phyloP scores from a whole-genome alignment of 306 rosid species.

The Macrotyloma uniflorum region DNA sequence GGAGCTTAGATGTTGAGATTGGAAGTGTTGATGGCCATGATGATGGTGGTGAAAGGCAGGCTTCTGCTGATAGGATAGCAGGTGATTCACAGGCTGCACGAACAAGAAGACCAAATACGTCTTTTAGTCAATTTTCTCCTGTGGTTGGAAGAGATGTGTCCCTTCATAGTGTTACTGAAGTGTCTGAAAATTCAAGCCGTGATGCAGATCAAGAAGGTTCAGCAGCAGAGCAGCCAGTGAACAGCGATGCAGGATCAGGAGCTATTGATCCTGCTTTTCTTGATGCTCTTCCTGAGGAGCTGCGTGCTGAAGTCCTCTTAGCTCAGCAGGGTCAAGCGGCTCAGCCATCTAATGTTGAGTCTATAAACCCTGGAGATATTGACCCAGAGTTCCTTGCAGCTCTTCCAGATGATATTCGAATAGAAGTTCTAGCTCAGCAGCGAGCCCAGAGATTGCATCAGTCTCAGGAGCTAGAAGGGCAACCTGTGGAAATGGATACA shows the following conservation, averaged over 20 bases:
- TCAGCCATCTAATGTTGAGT: constrained; percentile 69
- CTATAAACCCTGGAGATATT: constrained; percentile 86
- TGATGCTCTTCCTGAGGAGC: constrained; percentile 98
- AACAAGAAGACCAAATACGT: constrained; percentile 69
- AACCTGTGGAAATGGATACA: constrained; percentile 99
- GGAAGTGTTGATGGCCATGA: constrained; percentile 99
- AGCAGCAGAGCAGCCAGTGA: constrained; percentile 77
- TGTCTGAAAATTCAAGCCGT: constrained; percentile 89
- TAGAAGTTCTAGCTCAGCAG: constrained; percentile 97
- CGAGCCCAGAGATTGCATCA: constrained; percentile 96
- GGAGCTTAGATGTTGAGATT: constrained; percentile 97
- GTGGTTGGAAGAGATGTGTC: constrained; percentile 78
- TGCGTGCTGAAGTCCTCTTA: constrained; percentile 97
- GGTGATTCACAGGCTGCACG: constrained; percentile 84
- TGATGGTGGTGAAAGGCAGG: constrained; percentile 93
- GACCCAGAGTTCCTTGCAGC: constrained; percentile 99
- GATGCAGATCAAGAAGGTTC: constrained; percentile 90
- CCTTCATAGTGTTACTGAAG: constrained; percentile 96
- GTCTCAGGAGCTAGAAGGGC: constrained; percentile 98
- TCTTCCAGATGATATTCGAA: constrained; percentile 96
- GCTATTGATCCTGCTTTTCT: constrained; percentile 98
- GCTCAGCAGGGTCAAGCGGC: constrained; percentile 94
- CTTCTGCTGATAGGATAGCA: constrained; percentile 66
- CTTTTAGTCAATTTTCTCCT: constrained; percentile 61
- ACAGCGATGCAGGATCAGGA: constrained; percentile 78